These are phyloP conservation scores for Lyophyllum atratum DNA, from an alignment of 768 basidiomycete species.

Conservation along the genomic window DNA sequence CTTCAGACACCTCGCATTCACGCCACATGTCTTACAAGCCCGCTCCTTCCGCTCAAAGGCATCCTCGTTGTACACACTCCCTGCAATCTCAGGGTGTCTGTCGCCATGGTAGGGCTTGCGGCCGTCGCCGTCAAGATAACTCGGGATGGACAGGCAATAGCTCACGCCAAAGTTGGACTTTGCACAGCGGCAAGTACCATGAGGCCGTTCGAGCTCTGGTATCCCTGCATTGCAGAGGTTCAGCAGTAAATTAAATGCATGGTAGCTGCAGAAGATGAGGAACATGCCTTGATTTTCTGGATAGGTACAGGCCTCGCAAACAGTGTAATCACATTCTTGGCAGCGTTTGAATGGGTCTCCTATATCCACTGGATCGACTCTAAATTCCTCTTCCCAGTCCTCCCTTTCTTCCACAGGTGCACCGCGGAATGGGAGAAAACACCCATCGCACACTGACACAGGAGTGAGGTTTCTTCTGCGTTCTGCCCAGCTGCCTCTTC, in stretches of 20 bases:
- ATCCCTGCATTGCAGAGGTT: neutral
- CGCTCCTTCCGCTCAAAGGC: constrained; percentile 18
- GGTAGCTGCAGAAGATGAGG: too few relatives aligned
- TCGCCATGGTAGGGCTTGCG: constrained; percentile 17
- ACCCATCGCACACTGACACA: constrained; percentile 15
- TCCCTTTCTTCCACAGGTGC: constrained; percentile 12
- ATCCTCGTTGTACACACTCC: constrained; percentile 14
- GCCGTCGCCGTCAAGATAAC: constrained; percentile 18
- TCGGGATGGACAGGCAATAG: constrained; percentile 14
- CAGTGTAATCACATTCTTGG: neutral
- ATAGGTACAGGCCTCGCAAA: neutral
- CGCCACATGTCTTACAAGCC: constrained; percentile 18
- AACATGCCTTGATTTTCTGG: neutral
- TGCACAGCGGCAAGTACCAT: constrained; percentile 17
- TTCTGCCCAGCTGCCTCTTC: constrained; percentile 7
- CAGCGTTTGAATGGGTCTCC: neutral
- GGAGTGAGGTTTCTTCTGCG: constrained; percentile 10
- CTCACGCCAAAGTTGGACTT: constrained; percentile 18
- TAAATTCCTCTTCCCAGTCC: constrained; percentile 11
- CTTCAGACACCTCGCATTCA: constrained; percentile 18
- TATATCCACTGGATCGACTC: neutral
- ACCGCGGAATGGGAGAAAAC: constrained; percentile 16
- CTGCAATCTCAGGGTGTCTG: constrained; percentile 16
- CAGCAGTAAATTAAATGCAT: neutral
- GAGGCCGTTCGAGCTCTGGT: constrained; percentile 10